phyloP scores from a whole-genome alignment of 192 early-diverging fungal genomes.

The Geosiphon pyriformis region DNA sequence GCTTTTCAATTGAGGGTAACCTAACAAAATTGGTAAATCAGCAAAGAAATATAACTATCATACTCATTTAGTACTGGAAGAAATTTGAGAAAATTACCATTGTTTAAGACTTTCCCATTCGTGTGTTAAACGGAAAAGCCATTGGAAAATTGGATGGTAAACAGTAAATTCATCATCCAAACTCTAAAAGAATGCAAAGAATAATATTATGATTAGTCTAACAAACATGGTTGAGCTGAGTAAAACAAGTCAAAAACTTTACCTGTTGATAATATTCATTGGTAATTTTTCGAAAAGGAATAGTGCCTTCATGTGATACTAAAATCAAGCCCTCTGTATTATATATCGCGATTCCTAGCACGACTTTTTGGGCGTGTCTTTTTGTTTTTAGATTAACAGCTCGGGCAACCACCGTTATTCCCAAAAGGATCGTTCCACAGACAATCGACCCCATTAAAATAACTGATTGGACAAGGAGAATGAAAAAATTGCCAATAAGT shows the following conservation, averaged over 20 bases:
- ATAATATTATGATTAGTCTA: too few relatives aligned
- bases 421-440: constrained; percentile 17
- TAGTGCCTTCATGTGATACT: constrained; percentile 32
- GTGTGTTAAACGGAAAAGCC: constrained; percentile 12
- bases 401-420: background rate
- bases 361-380: constrained; percentile 21
- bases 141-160: constrained; percentile 13
- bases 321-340: constrained; percentile 30
- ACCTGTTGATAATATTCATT: constrained; percentile 21
- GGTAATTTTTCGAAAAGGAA: constrained; percentile 34
- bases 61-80: background rate
- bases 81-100: constrained; percentile 4
- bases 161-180: constrained; percentile 14
- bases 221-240: constrained; percentile 14
- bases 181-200: constrained; percentile 2
- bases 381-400: constrained; percentile 3
- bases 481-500: constrained; percentile 23
- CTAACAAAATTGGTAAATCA: background rate
- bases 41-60: background rate
- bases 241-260: constrained; percentile 12
- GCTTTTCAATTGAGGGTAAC: background rate
- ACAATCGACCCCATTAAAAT: constrained; percentile 1
- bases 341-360: constrained; percentile 31
- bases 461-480: constrained; percentile 17
- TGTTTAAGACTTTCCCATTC: constrained; percentile 14